Conservation (phyloP, 192 early-diverging fungal genomes). For the Neocallimastix lanati region DNA sequence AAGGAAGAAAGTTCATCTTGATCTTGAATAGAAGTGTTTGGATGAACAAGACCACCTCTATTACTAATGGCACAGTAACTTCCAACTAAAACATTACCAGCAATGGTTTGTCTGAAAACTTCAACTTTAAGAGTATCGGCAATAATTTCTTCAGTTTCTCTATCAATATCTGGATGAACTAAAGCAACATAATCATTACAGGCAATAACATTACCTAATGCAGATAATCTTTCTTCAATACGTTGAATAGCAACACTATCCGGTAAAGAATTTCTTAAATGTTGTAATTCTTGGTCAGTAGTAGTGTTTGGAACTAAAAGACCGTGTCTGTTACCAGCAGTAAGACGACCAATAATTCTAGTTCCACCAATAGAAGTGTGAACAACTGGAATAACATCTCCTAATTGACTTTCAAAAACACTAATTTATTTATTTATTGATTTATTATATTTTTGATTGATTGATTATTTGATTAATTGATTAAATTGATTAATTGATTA, state of each 20-base stretch:
- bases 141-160: conserved; percentile 98
- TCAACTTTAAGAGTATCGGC: conserved; percentile 94
- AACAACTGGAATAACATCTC: conserved; percentile 87
- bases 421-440: too few relatives aligned
- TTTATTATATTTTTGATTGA: too few relatives aligned
- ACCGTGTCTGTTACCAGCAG: conserved; percentile 72
- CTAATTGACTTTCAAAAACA: conserved; percentile 87
- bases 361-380: conserved; percentile 94
- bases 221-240: conserved; percentile 91
- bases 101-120: conserved; percentile 95
- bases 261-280: conserved; percentile 87
- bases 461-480: too few relatives aligned
- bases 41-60: conserved; percentile 93
- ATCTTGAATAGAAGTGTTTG: conserved; percentile 84
- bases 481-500: too few relatives aligned
- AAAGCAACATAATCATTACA: conserved; percentile 99
- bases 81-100: conserved; percentile 91
- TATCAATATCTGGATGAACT: conserved; percentile 93
- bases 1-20: conserved; percentile 95
- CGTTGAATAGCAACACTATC: conserved; percentile 85
- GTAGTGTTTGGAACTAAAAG: conserved; percentile 87
- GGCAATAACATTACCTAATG: conserved; percentile 95
- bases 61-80: conserved; percentile 90
- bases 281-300: conserved; percentile 94
- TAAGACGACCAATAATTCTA: conserved; percentile 87